Percentiles rank a stretch among this genome's conserved stretches.
These are phyloP conservation scores for Corchorus olitorius DNA, from an alignment of 345 rosid genomes.

Conservation along the genomic window DNA sequence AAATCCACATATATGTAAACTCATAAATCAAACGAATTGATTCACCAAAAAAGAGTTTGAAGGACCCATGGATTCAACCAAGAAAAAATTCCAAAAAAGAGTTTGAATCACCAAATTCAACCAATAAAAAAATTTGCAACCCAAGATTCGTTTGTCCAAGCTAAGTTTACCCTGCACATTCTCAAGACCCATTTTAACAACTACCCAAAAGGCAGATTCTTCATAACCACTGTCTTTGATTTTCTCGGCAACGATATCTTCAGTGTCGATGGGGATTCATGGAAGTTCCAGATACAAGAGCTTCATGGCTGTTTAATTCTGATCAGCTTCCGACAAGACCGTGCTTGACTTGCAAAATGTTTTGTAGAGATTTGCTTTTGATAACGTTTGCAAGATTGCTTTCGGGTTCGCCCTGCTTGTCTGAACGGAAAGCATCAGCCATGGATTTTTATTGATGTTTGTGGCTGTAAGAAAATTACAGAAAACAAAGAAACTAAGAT, in stretches of 20 bases:
- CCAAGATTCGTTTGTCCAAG: no score
- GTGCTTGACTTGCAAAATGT: conserved; percentile 60
- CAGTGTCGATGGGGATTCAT: conserved; percentile 57
- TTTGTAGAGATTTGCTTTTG: conserved; percentile 67
- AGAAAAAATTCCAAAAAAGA: no score
- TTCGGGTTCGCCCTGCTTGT: conserved; percentile 61
- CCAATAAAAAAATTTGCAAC: no score
- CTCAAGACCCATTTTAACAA: conserved; percentile 60
- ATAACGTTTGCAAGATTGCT: conserved; percentile 70
- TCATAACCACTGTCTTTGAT: conserved; percentile 39
- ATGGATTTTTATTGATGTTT: no score
- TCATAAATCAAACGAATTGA: no score
- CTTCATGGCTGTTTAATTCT: conserved; percentile 58
- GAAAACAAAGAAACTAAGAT: no score
- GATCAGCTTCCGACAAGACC: conserved; percentile 2
- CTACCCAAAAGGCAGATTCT: conserved; percentile 54
- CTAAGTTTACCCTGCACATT: no score
- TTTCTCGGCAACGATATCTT: conserved; percentile 77
- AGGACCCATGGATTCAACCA: no score
- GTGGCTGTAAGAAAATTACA: no score
- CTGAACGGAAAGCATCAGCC: background rate
- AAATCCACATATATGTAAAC: no score
- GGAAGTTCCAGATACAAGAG: conserved; percentile 76
- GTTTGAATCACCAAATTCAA: no score
- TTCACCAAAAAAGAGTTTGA: no score